Conservation (phyloP, 331 rosid genomes). For the Cydonia oblonga region DNA sequence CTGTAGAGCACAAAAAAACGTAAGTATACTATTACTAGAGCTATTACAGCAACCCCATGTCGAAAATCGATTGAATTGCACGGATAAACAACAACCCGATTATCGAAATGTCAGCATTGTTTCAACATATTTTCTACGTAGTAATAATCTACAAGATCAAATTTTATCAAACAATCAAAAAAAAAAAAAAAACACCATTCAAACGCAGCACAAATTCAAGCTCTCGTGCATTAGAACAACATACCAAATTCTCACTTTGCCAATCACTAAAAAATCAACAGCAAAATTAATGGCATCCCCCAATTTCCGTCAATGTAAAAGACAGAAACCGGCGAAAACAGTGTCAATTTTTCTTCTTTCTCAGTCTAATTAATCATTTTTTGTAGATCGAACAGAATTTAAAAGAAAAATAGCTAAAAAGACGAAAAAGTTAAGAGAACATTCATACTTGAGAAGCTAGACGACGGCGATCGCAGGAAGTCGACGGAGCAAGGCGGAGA, state of each 20-base stretch:
- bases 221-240: neutral
- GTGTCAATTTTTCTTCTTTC: too few relatives aligned
- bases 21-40: neutral
- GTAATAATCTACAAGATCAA: neutral
- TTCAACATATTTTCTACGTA: neutral
- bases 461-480: neutral
- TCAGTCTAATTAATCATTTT: too few relatives aligned
- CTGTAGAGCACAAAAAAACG: neutral
- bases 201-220: neutral
- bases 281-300: too few relatives aligned
- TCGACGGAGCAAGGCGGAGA: neutral
- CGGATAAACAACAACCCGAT: neutral
- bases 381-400: too few relatives aligned
- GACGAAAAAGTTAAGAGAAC: too few relatives aligned
- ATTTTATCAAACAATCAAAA: neutral
- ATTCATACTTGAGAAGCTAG: neutral
- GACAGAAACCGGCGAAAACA: too few relatives aligned
- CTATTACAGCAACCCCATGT: neutral
- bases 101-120: neutral
- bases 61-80: neutral
- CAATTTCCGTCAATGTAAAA: too few relatives aligned
- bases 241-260: too few relatives aligned
- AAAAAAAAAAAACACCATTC: neutral
- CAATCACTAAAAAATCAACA: too few relatives aligned
- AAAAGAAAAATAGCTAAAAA: too few relatives aligned